Evolutionary conservation across 805 yeast species (phyloP), one percentile per base, ranked within the genome.

Genomic region (Saccharomyces kudriavzevii): DNA sequence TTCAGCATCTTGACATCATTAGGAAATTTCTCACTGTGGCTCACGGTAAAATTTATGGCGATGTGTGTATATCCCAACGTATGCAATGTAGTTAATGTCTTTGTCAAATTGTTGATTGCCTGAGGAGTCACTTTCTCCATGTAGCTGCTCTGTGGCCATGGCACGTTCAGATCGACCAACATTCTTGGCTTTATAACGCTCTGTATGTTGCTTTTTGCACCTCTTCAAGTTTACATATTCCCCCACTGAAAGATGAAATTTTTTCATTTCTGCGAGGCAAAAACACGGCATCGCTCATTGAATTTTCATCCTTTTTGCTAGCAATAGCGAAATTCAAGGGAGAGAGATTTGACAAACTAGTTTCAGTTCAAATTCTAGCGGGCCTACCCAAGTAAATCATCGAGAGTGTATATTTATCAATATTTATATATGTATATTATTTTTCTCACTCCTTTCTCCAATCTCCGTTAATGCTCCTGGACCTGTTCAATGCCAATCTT

Each of bases 21-120:
- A 2, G 87, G 87, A 22, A 85, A 69, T 61, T 80, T 83, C 26
- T 74, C 73, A 17, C 71, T 66, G 58, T 82, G 83, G 51, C 68
- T 73, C 2, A 82, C 72, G 2, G 76, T 76, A 61, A 83, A 83
- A 67, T 89, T 90, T 50, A 91, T 70, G 2, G 92, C 97, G 3
- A 88, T 75, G 59, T 84, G 86, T 0, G 87, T 80, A 64, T 89
- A 89, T 10, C 92, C 94, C 5, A 86, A 65, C 26, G 77, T 70
- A 57, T 81, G 79, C 22, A 82, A 69, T 20, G 84, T 81, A 5
- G 76, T 65, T 8, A 87, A 66, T 3, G 80, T 76, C 46, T 76
- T 73, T 57, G 77, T 77, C 47, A 86, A 63, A 24, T 69, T 70
- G 0, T 60, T 61, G 2, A 84, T 61, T 52, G 83, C 80, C 11